These are phyloP conservation scores for Monascus ruber DNA, from an alignment of 2,329 filamentous ascomycete genomes.

Conservation along the genomic window DNA sequence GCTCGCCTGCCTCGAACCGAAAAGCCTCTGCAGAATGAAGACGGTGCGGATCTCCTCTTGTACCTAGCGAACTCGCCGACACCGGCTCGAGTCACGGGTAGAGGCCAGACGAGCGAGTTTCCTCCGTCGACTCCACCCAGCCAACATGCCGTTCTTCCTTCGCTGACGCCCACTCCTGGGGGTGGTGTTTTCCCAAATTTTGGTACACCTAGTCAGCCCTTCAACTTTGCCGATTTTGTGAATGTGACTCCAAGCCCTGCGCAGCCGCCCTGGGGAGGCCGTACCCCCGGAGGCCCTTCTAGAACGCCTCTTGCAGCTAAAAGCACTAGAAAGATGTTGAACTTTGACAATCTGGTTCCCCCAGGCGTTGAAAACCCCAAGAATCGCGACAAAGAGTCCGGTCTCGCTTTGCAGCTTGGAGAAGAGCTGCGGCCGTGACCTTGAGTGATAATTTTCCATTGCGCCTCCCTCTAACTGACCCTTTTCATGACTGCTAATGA, in stretches of 20 bases:
- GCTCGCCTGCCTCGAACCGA: constrained; percentile 40
- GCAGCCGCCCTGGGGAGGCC: constrained; percentile 62
- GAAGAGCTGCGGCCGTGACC: constrained; percentile 47
- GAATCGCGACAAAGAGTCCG: constrained; percentile 33
- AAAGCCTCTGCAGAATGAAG: constrained; percentile 52
- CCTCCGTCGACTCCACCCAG: constrained; percentile 67
- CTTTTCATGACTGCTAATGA: constrained; percentile 10
- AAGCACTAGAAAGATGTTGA: constrained; percentile 62
- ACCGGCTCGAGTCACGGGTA: constrained; percentile 52
- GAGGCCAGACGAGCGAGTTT: constrained; percentile 36
- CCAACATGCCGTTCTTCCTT: constrained; percentile 42
- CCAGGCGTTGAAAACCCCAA: constrained; percentile 39
- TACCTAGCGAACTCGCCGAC: constrained; percentile 89
- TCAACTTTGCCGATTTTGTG: constrained; percentile 94
- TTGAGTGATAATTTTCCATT: not conserved
- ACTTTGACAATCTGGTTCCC: constrained; percentile 65
- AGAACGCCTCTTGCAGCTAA: constrained; percentile 62
- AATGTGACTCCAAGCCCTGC: constrained; percentile 95
- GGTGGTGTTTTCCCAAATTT: constrained; percentile 61
- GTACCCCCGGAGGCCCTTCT: constrained; percentile 41
- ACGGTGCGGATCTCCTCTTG: constrained; percentile 68
- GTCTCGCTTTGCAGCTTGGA: constrained; percentile 54
- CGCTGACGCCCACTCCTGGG: constrained; percentile 47
- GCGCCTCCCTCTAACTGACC: constrained; percentile 8
- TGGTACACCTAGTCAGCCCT: constrained; percentile 69